Evolutionary conservation across 257 asterid species (phyloP).

Genomic region (Sherardia arvensis): DNA sequence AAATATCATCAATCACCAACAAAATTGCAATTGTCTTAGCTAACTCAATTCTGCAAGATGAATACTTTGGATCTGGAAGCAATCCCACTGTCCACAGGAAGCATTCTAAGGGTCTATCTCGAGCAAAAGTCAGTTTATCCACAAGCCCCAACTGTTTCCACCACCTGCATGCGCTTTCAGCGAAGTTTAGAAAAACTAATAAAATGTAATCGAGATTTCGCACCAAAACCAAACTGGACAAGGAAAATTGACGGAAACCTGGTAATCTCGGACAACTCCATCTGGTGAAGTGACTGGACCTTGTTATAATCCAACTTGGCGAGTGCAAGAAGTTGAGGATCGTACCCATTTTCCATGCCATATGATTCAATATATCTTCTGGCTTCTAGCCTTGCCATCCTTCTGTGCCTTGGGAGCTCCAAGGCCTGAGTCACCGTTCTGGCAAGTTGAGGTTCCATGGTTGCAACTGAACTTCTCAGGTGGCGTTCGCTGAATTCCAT

Average conservation of each 20-base stretch:
- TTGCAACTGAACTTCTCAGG: conserved; percentile 17
- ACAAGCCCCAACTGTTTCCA: conserved; percentile 60
- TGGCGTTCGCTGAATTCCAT: conserved; percentile 25
- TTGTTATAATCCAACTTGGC: conserved; percentile 44
- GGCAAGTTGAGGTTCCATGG: conserved; percentile 12
- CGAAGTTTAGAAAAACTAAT: too few relatives aligned
- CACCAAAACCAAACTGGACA: too few relatives aligned
- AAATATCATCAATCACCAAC: conserved; percentile 52
- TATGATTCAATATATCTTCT: conserved; percentile 39
- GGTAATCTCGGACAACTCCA: conserved; percentile 42
- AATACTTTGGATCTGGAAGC: conserved; percentile 54
- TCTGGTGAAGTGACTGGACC: conserved; percentile 48
- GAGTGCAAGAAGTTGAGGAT: conserved; percentile 31
- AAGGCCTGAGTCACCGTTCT: conserved; percentile 27
- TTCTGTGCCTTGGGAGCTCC: conserved; percentile 47
- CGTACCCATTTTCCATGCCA: conserved; percentile 17
- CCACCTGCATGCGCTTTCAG: too few relatives aligned
- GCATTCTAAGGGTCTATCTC: conserved; percentile 61
- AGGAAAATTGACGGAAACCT: conserved; percentile 23
- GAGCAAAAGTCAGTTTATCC: conserved; percentile 45
- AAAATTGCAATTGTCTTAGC: conserved; percentile 57
- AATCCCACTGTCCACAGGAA: conserved; percentile 61
- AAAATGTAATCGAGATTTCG: too few relatives aligned
- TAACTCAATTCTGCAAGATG: conserved; percentile 43
- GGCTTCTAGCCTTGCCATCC: conserved; percentile 60